Evolutionary conservation across 2,329 filamentous ascomycete species (phyloP), one percentile per base, ranked within the genome.

Genomic region (Cladosporium sp.): DNA sequence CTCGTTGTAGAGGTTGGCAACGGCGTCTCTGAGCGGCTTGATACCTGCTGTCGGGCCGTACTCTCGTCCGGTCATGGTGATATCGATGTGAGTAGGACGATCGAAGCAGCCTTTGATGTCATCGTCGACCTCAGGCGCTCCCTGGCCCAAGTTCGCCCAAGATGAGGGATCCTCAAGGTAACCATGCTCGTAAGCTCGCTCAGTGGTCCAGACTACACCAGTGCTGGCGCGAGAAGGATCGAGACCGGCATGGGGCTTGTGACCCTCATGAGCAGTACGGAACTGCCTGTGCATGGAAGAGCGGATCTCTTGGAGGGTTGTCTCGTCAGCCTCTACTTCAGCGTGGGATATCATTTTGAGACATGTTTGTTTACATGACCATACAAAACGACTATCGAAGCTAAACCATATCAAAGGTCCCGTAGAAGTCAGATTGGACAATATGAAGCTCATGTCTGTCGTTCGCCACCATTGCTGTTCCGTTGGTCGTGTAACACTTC

Each of bases 131-230:
- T 97, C 93, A 52, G 93, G 93, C 18, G 93, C 93, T 72, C 93
- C 93, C 81, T 97, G 94, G 36, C 94, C 94, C 63, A 98, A 84
- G 78, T 98, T 98, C 67, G 94, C 93, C 94, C 94, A 97, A 69
- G 84, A 80, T 2, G 90, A 85, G 12, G 92, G 93, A 71, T 93
- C 85, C 4, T 97, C 93, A 60, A 72, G 82, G 82, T 90, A 97
- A 73, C 94, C 94, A 80, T 94, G 91, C 80, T 97, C 93, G 77
- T 88, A 87, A 64, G 93, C 93, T 72, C 92, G 90, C 81, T 95
- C 91, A 3, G 90, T 92, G 71, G 90, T 93, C 94, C 94, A 97
- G 70, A 97, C 91, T 4, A 97, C 94, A 79, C 94, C 94, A 15
- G 94, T 98, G 18, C 92, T 96, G 54, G 92, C 91, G 78, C 93